phyloP scores from a whole-genome alignment of 2,329 filamentous ascomycete genomes.

The Alternaria atra region DNA sequence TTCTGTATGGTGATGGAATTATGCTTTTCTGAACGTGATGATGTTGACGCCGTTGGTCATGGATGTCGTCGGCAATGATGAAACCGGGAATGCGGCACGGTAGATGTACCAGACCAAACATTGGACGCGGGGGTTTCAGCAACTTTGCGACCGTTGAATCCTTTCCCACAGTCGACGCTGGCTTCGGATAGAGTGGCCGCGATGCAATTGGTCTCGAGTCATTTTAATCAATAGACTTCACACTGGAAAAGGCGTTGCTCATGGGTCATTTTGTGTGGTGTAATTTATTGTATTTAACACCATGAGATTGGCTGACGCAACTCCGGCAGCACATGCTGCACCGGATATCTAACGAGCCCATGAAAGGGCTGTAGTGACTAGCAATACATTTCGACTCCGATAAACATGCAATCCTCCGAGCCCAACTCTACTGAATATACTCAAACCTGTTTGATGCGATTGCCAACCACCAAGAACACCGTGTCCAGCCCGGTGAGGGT shows the following conservation, averaged over 20 bases:
- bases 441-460: slow-evolving; percentile 18
- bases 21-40: background rate
- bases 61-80: background rate
- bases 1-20: background rate
- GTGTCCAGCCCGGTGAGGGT: slow-evolving; percentile 44
- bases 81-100: slow-evolving; percentile 2
- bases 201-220: background rate
- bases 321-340: slow-evolving; percentile 12
- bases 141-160: background rate
- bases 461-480: slow-evolving; percentile 30
- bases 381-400: slow-evolving; percentile 18
- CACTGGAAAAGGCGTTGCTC: background rate
- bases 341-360: background rate
- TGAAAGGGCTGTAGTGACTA: slow-evolving; percentile 6
- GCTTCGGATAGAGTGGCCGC: background rate
- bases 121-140: background rate
- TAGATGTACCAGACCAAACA: background rate
- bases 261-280: background rate
- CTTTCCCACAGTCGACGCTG: background rate
- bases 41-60: background rate
- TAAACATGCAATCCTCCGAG: slow-evolving; percentile 17
- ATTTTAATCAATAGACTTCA: background rate
- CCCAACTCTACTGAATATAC: slow-evolving; percentile 10
- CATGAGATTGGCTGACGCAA: slow-evolving; percentile 4
- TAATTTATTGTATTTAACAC: slow-evolving; percentile 14